Evolutionary conservation across 176 grass and related monocot species (phyloP).

Genomic region (Oryza nivara): DNA sequence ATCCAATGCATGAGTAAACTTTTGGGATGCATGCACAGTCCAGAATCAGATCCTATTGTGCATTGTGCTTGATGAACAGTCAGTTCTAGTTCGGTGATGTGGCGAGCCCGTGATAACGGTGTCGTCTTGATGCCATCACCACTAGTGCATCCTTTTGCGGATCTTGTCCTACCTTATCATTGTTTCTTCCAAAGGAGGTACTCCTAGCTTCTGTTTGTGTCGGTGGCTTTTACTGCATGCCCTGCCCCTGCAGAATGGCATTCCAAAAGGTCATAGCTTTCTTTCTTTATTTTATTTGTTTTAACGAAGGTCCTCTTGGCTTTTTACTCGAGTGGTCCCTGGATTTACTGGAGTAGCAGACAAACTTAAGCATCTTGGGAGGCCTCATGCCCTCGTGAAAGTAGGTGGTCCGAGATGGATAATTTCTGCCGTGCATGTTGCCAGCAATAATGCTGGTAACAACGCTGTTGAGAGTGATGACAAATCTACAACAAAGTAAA

Average conservation of each 20-base stretch:
- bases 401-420: neutral
- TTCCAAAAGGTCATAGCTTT: neutral
- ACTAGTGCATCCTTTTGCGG: conserved; percentile 34
- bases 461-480: neutral
- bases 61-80: conserved; percentile 6
- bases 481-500: neutral
- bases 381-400: no score
- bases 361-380: neutral
- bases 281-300: neutral
- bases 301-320: neutral
- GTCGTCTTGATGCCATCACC: neutral
- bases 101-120: neutral
- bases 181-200: conserved; percentile 15
- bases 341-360: neutral
- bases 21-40: neutral
- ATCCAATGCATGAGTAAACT: neutral
- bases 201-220: neutral
- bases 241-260: neutral
- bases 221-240: conserved; percentile 3
- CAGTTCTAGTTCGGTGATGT: neutral
- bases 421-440: neutral
- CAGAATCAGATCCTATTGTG: conserved; percentile 20
- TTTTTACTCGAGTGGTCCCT: conserved; percentile 23
- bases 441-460: neutral
- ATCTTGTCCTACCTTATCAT: conserved; percentile 50